A percentile compares a stretch with the other conserved stretches of the same genome.
phyloP scores from a whole-genome alignment of 306 rosid genomes.

The Rubus idaeus region DNA sequence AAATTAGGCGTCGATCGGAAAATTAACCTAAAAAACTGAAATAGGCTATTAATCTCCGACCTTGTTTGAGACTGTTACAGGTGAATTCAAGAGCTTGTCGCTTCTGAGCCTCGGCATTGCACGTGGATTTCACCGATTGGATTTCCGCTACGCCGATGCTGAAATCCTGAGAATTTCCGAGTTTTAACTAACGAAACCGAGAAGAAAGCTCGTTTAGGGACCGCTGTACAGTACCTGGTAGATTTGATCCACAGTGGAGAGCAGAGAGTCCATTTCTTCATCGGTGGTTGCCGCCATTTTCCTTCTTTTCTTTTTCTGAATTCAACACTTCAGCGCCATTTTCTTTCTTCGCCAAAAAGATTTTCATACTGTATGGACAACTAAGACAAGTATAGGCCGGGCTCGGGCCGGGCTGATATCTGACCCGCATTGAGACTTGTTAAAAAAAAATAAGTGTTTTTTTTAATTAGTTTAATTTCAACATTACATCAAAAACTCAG shows the following conservation, averaged over 20 bases:
- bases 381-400: not conserved
- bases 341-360: too few species aligned
- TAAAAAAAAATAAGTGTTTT: too few species aligned
- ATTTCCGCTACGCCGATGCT: slow-evolving; percentile 46
- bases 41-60: slow-evolving; percentile 6
- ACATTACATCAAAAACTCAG: too few species aligned
- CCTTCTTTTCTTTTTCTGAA: not conserved
- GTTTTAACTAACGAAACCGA: not conserved
- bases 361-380: too few species aligned
- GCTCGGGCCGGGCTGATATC: too few species aligned
- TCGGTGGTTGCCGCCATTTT: slow-evolving; percentile 67
- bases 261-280: slow-evolving; percentile 57
- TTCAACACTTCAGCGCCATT: not conserved
- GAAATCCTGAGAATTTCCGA: slow-evolving; percentile 42
- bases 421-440: too few species aligned
- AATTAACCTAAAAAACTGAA: not conserved
- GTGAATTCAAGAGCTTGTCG: slow-evolving; percentile 58
- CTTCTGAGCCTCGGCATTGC: slow-evolving; percentile 44
- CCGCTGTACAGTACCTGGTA: slow-evolving; percentile 34
- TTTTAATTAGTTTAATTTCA: too few species aligned
- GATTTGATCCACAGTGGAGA: slow-evolving; percentile 54
- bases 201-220: not conserved
- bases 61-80: slow-evolving; percentile 48
- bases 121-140: slow-evolving; percentile 44
- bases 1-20: not conserved